phyloP scores from a whole-genome alignment of 495 filamentous ascomycete genomes.

The Daldinia concentrica region DNA sequence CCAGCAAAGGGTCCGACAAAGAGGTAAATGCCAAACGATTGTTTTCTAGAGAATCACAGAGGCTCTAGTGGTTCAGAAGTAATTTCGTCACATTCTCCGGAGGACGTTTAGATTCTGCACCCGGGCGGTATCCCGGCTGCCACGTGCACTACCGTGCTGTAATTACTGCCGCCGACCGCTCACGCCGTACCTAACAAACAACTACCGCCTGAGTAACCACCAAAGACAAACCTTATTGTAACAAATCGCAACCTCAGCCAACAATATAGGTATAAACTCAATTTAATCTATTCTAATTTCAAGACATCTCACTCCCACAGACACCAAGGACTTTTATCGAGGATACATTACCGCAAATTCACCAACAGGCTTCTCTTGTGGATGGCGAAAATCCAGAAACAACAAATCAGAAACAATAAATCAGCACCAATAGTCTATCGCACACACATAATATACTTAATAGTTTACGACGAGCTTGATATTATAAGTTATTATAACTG shows the following conservation, averaged over 20 bases:
- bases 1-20: neutral
- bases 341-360: neutral
- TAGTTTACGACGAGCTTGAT: neutral
- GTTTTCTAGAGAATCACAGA: slow-evolving; percentile 4
- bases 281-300: neutral
- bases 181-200: neutral
- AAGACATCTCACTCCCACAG: neutral
- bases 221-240: neutral
- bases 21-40: slow-evolving; percentile 4
- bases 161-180: neutral
- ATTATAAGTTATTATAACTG: neutral
- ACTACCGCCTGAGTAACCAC: neutral
- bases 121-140: slow-evolving; percentile 5
- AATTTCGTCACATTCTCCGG: slow-evolving; percentile 9
- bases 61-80: neutral
- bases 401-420: neutral
- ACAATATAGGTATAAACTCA: neutral
- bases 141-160: slow-evolving; percentile 19
- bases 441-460: neutral
- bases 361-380: neutral
- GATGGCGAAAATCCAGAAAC: neutral
- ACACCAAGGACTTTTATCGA: neutral
- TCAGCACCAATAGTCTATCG: neutral
- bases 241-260: neutral
- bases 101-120: neutral